phyloP scores from a whole-genome alignment of 768 basidiomycete genomes.

The Tulasnella sp. region DNA sequence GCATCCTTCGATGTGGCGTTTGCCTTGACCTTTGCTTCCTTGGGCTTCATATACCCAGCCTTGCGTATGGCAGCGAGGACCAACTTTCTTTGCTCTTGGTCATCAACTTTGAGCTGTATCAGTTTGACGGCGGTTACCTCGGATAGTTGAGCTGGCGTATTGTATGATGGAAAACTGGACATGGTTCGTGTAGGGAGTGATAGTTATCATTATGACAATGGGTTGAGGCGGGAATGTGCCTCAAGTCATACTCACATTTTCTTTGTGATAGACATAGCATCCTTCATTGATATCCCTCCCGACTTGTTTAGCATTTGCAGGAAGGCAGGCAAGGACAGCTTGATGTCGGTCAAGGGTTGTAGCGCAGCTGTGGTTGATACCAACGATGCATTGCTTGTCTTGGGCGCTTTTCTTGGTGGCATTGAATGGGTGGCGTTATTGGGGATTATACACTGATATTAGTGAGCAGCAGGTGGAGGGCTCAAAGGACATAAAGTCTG shows the following conservation, averaged over 20 bases:
- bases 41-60: constrained; percentile 40
- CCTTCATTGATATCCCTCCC: constrained; percentile 44
- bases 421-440: no score
- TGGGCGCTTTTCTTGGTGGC: no score
- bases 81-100: constrained; percentile 52
- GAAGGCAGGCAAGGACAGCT: constrained; percentile 53
- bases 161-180: constrained; percentile 57
- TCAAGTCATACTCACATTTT: constrained; percentile 66
- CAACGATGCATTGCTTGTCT: no score
- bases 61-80: constrained; percentile 50
- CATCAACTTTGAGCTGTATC: constrained; percentile 42
- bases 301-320: constrained; percentile 48
- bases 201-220: not conserved
- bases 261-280: constrained; percentile 58
- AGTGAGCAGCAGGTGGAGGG: no score
- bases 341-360: constrained; percentile 20
- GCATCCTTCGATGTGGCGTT: not conserved
- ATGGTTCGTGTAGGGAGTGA: not conserved
- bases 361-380: no score
- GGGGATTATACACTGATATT: no score
- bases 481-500: no score
- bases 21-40: not conserved
- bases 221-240: no score
- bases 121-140: constrained; percentile 52
- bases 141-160: constrained; percentile 46